Conservation (phyloP, 768 basidiomycete genomes). For the Suillus decipiens region DNA sequence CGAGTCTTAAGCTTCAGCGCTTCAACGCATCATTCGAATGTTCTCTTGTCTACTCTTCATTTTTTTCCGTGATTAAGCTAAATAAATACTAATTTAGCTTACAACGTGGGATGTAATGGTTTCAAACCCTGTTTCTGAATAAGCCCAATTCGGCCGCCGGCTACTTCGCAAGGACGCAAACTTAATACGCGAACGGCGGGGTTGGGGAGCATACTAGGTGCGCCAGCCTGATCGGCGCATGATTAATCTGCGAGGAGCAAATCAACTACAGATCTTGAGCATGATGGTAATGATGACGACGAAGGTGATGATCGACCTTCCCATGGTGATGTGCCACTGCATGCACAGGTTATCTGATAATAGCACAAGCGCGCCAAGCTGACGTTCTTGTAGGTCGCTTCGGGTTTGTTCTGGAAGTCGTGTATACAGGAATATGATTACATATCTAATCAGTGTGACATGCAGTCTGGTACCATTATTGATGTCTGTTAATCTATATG, state of each 20-base stretch:
- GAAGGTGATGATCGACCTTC: neutral
- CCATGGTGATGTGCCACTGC: constrained; percentile 1
- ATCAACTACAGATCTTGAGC: neutral
- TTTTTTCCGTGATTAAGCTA: neutral
- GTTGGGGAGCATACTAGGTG: neutral
- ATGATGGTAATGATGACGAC: neutral
- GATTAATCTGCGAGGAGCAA: neutral
- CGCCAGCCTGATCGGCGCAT: neutral
- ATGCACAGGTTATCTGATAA: neutral
- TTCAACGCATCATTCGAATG: neutral
- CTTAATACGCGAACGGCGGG: neutral
- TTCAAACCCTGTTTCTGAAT: neutral
- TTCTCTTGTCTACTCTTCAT: neutral
- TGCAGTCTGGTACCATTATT: constrained; percentile 5
- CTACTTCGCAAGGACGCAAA: neutral
- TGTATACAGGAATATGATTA: constrained; percentile 6
- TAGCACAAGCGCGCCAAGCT: neutral
- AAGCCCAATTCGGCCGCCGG: neutral
- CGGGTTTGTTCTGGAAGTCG: neutral
- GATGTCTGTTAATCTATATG: neutral
- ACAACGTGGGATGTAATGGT: neutral
- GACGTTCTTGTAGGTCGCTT: neutral
- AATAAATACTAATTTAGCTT: neutral
- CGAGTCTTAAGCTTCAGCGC: neutral
- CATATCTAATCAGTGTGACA: constrained; percentile 2